Percentiles rank a stretch among this genome's conserved stretches.
Conservation (phyloP, 305 asterid species). For the Nicotiana rustica region DNA sequence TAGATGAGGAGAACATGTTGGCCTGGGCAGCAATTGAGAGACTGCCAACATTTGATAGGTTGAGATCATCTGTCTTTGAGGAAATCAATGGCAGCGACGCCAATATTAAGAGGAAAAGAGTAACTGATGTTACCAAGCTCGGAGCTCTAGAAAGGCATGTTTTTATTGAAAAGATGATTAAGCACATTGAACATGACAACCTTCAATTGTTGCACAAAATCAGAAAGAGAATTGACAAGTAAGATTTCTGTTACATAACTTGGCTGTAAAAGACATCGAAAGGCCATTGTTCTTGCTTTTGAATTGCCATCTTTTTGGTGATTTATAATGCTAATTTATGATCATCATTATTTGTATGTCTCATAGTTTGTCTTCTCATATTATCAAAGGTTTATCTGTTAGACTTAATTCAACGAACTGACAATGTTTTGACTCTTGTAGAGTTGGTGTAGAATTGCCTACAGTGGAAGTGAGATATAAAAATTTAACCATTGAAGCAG, state of each 20-base stretch:
- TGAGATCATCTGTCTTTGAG: conserved; percentile 67
- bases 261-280: not conserved
- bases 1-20: conserved; percentile 54
- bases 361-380: not conserved
- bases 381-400: conserved; percentile 13
- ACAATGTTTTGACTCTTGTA: conserved; percentile 41
- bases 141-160: conserved; percentile 69
- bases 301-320: not conserved
- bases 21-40: conserved; percentile 75
- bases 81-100: conserved; percentile 47
- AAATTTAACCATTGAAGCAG: conserved; percentile 64
- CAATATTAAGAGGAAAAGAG: conserved; percentile 47
- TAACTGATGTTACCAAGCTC: conserved; percentile 79
- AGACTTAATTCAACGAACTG: conserved; percentile 16
- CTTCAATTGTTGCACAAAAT: conserved; percentile 73
- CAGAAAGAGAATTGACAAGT: conserved; percentile 75
- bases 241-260: conserved; percentile 28
- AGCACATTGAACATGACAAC: conserved; percentile 80
- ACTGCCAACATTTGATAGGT: conserved; percentile 67
- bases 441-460: conserved; percentile 74
- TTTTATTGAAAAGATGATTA: conserved; percentile 77
- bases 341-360: not conserved
- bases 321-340: conserved; percentile 25
- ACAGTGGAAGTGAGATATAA: conserved; percentile 73
- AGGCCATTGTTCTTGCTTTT: not conserved